Percentiles rank a stretch among this genome's conserved stretches.
Conservation (phyloP, 2,329 filamentous ascomycete species). For the Botrytis elliptica region DNA sequence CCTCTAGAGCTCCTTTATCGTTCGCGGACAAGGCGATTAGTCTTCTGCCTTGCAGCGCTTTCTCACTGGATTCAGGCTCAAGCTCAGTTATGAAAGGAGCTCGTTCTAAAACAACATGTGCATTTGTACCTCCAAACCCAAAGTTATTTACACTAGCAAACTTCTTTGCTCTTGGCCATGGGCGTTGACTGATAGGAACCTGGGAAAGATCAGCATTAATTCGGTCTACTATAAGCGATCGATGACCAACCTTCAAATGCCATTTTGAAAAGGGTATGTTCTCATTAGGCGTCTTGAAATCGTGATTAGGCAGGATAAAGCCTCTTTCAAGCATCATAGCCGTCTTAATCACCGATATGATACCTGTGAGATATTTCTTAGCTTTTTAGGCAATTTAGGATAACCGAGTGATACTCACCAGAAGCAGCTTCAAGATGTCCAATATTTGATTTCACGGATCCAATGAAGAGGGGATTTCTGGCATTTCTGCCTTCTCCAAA, state of each 20-base stretch:
- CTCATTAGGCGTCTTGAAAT: constrained; percentile 41
- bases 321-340: constrained; percentile 39
- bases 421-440: constrained; percentile 45
- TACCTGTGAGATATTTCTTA: constrained; percentile 36
- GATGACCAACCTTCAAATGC: constrained; percentile 40
- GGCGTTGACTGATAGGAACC: constrained; percentile 37
- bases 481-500: constrained; percentile 33
- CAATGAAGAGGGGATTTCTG: constrained; percentile 24
- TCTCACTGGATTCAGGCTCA: constrained; percentile 24
- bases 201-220: constrained; percentile 23
- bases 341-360: constrained; percentile 47
- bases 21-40: constrained; percentile 35
- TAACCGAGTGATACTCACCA: constrained; percentile 22
- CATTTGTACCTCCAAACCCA: constrained; percentile 30
- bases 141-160: constrained; percentile 44
- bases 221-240: background rate
- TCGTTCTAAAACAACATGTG: constrained; percentile 28
- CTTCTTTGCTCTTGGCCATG: constrained; percentile 42
- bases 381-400: background rate
- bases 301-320: constrained; percentile 28
- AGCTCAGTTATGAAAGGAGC: constrained; percentile 36
- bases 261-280: constrained; percentile 42
- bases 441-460: constrained; percentile 41
- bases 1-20: constrained; percentile 32
- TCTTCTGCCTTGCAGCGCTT: constrained; percentile 36